These are phyloP conservation scores for Septoria petroselini DNA, from an alignment of 2,329 filamentous ascomycete species.

Conservation along the genomic window DNA sequence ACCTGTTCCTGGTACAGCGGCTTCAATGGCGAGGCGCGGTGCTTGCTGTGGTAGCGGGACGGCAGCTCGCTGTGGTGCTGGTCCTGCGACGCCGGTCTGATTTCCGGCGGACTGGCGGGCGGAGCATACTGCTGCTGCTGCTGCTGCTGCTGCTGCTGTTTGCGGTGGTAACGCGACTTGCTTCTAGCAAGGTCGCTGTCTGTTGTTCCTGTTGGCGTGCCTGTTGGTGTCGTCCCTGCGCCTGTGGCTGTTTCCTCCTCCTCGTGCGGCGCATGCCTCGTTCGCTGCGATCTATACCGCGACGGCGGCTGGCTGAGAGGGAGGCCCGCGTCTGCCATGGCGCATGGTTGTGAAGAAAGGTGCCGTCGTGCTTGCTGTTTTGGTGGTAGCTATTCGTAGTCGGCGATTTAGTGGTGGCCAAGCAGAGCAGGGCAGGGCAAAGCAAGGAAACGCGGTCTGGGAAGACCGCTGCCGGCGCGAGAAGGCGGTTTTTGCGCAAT, in stretches of 20 bases:
- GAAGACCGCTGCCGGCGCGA: too few species aligned
- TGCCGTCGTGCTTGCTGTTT: too few species aligned
- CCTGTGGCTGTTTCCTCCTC: slow-evolving; percentile 3
- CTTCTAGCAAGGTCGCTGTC: slow-evolving; percentile 30
- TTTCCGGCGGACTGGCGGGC: slow-evolving; percentile 14
- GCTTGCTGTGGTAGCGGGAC: slow-evolving; percentile 26
- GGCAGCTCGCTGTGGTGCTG: slow-evolving; percentile 18
- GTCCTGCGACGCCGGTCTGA: slow-evolving; percentile 15
- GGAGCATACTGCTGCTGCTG: too few species aligned
- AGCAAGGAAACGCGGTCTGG: too few species aligned
- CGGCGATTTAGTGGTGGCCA: too few species aligned
- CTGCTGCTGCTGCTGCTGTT: too few species aligned
- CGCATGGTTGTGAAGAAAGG: slow-evolving; percentile 1
- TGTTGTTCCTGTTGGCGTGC: too few species aligned
- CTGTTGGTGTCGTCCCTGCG: too few species aligned
- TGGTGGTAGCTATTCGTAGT: too few species aligned
- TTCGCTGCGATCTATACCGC: slow-evolving; percentile 25
- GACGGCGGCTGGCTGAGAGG: slow-evolving; percentile 16
- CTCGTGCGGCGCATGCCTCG: slow-evolving; percentile 18
- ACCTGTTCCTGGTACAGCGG: slow-evolving; percentile 21
- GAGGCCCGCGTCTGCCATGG: slow-evolving; percentile 19
- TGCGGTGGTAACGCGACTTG: slow-evolving; percentile 36
- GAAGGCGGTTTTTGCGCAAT: background rate
- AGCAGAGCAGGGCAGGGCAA: too few species aligned
- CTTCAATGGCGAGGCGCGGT: slow-evolving; percentile 19